Conservation (phyloP, 768 basidiomycete genomes). For the Phaeolepiota aurea region DNA sequence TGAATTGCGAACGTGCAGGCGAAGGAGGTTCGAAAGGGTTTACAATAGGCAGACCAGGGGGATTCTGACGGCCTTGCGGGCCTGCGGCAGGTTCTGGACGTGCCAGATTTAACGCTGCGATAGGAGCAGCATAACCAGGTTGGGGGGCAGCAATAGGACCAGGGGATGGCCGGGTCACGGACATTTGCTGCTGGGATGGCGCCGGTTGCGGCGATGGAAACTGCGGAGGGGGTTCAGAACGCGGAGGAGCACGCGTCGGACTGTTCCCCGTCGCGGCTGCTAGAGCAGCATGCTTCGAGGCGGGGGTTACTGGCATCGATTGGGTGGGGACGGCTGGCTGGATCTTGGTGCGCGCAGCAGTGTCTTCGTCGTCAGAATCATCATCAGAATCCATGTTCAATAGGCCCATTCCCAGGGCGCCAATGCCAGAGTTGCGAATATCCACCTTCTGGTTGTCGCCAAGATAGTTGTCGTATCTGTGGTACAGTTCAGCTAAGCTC, state of each 20-base stretch:
- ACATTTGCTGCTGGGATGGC: slow-evolving; percentile 10
- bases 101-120: slow-evolving; percentile 54
- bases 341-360: slow-evolving; percentile 10
- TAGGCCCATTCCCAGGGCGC: slow-evolving; percentile 33
- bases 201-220: slow-evolving; percentile 4
- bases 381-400: slow-evolving; percentile 21
- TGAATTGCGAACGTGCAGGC: slow-evolving; percentile 22
- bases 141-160: slow-evolving; percentile 51
- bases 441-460: slow-evolving; percentile 17
- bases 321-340: slow-evolving; percentile 7
- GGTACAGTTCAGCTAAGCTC: slow-evolving; percentile 2
- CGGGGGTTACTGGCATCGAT: slow-evolving; percentile 9
- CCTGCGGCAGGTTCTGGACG: slow-evolving; percentile 34
- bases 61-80: slow-evolving; percentile 19
- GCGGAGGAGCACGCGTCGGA: not conserved
- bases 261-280: slow-evolving; percentile 22
- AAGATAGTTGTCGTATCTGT: slow-evolving; percentile 60
- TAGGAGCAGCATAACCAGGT: slow-evolving; percentile 67
- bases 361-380: slow-evolving; percentile 12
- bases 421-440: slow-evolving; percentile 45
- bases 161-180: slow-evolving; percentile 26
- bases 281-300: slow-evolving; percentile 28
- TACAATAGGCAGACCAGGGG: slow-evolving; percentile 6
- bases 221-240: slow-evolving; percentile 4
- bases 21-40: slow-evolving; percentile 10